These are phyloP conservation scores for Anastatica hierochuntica DNA, from an alignment of 345 rosid genomes.

Conservation along the genomic window DNA sequence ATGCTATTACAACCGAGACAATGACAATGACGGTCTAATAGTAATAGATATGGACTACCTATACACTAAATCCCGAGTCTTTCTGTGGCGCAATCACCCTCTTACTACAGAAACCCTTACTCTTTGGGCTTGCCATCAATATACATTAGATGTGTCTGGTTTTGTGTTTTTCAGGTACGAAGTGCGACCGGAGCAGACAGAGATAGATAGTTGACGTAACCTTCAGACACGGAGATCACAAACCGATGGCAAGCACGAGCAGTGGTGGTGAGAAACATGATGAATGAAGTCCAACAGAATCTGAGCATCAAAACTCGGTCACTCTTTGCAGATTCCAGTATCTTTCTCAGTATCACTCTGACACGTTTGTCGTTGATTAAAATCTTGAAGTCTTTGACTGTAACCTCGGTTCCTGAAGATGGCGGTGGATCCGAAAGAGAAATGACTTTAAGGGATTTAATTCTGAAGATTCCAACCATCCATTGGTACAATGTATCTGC, in stretches of 20 bases:
- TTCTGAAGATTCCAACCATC: constrained; percentile 34
- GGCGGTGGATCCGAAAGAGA: constrained; percentile 26
- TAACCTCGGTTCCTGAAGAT: constrained; percentile 31
- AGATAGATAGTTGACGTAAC: constrained; percentile 32
- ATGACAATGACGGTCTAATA: no score
- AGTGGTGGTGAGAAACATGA: constrained; percentile 43
- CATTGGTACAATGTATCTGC: constrained; percentile 48
- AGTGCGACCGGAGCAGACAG: constrained; percentile 40
- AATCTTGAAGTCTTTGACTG: constrained; percentile 33
- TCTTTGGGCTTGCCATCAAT: no score
- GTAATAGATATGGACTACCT: no score
- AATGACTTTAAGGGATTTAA: constrained; percentile 13
- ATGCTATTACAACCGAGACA: neutral
- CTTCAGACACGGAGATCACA: constrained; percentile 45
- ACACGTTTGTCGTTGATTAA: constrained; percentile 58
- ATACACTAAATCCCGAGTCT: no score
- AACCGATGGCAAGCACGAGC: constrained; percentile 57
- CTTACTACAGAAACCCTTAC: no score
- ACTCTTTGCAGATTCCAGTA: constrained; percentile 43
- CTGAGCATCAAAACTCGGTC: constrained; percentile 55
- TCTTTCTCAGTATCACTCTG: constrained; percentile 50
- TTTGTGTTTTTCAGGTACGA: constrained; percentile 10
- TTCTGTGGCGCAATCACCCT: no score
- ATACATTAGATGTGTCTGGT: neutral
- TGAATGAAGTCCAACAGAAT: constrained; percentile 50